Evolutionary conservation across 2,329 filamentous ascomycete genomes (phyloP), one percentile per base, ranked within the genome.

Genomic region (Didymella pomorum): DNA sequence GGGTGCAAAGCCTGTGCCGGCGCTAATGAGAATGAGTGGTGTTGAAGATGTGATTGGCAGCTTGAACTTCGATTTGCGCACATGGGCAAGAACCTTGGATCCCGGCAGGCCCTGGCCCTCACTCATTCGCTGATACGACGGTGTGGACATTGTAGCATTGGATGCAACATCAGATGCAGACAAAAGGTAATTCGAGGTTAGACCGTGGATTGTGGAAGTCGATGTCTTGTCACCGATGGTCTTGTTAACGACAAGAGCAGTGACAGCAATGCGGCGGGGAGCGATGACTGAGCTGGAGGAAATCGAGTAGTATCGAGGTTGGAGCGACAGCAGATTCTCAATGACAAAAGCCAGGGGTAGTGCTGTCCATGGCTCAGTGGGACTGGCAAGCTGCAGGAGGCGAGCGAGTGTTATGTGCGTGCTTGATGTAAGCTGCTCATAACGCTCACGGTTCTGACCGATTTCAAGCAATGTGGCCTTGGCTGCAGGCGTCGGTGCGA

Each of bases 21-120:
- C 73, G 33, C 61, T 65, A 43, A 77, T 67, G 62, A 80, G 83
- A 49, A 87, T 75, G 10, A 87, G 69, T 0, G 84, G 84, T 0
- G 74, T 79, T 4, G 72, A 75, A 7, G 75, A 67, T 0, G 74
- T 68, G 11, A 75, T 67, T 0, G 82, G 82, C 2, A 83, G 75
- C 48, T 80, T 81, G 73, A 83, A 84, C 37, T 76, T 78, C 0
- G 78, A 79, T 53, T 73, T 74, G 25, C 78, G 76, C 43, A 80
- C 68, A 56, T 80, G 76, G 0, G 79, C 79, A 58, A 71, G 72
- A 43, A 79, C 51, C n/a, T 62, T 69, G 12, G 67, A 60, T 29
- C 69, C 60, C 33, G 56, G 54, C 8, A 74, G 57, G 1, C 42
- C 45, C 43, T 65, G 56, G 43, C 63, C 47, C 9, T 63, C 31